Evolutionary conservation across 2,329 filamentous ascomycete species (phyloP).

Genomic region (Cladophialophora bantiana): DNA sequence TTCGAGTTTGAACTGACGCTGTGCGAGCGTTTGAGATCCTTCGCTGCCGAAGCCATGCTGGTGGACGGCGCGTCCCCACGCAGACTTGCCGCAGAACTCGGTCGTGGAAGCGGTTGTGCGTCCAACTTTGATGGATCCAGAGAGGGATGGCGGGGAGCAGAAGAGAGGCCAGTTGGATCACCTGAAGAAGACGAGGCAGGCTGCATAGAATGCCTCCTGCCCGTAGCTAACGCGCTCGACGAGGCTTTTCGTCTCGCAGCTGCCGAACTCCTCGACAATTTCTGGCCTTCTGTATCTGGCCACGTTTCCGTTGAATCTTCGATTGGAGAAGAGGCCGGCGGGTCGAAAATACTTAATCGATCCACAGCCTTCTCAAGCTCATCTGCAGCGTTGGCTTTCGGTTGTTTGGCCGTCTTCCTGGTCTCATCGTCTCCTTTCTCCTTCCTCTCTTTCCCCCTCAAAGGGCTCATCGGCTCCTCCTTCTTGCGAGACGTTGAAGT

Average conservation of each 20-base stretch:
- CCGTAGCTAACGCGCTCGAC: neutral
- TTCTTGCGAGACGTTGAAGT: constrained; percentile 19
- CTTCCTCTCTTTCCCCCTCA: constrained; percentile 43
- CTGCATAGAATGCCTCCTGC: constrained; percentile 32
- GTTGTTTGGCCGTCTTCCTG: constrained; percentile 32
- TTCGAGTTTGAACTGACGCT: constrained; percentile 27
- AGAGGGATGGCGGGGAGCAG: neutral
- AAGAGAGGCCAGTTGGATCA: neutral
- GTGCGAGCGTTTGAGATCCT: constrained; percentile 27
- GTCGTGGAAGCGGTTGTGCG: constrained; percentile 10
- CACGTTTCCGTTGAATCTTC: constrained; percentile 19
- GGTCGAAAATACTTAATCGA: constrained; percentile 39
- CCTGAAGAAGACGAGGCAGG: constrained; percentile 20
- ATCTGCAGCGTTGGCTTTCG: constrained; percentile 10
- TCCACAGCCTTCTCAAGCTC: constrained; percentile 35
- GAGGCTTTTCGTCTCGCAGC: constrained; percentile 21
- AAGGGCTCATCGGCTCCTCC: constrained; percentile 37
- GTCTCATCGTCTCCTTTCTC: constrained; percentile 24
- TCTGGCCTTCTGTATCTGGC: neutral
- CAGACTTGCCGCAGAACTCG: constrained; percentile 22
- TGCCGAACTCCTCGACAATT: constrained; percentile 12
- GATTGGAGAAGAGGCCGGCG: constrained; percentile 33
- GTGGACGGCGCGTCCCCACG: constrained; percentile 9
- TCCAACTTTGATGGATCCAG: neutral
- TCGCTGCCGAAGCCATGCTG: constrained; percentile 4